A percentile compares a stretch with the other conserved stretches of the same genome.
Evolutionary conservation across 1,139 yeast species (phyloP).

Genomic region (Ogataea hybrid): DNA sequence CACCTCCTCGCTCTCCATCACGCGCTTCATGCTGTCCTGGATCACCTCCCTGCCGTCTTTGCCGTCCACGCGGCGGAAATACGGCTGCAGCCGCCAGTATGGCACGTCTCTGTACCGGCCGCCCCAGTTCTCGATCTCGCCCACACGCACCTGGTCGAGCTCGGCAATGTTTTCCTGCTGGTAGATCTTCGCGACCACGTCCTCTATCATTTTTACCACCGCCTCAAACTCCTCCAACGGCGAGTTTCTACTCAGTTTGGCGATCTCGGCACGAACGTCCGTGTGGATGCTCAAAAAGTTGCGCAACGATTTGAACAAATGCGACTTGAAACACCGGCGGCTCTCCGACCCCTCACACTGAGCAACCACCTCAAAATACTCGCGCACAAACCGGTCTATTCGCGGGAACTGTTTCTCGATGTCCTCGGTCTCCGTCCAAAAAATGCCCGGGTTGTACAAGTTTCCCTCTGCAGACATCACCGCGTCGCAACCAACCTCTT

Average conservation of each 20-base stretch:
- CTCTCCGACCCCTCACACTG: conserved; percentile 70
- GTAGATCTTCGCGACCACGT: conserved; percentile 56
- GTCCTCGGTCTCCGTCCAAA: conserved; percentile 54
- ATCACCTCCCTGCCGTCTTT: conserved; percentile 46
- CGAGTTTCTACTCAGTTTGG: conserved; percentile 46
- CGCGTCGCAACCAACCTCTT: conserved; percentile 72
- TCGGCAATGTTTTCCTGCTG: conserved; percentile 42
- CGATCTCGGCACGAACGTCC: conserved; percentile 74
- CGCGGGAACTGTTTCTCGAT: conserved; percentile 75
- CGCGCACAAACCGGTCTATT: conserved; percentile 78
- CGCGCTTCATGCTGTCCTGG: conserved; percentile 31
- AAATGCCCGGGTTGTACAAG: conserved; percentile 89
- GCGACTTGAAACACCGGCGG: conserved; percentile 83
- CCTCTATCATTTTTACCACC: conserved; percentile 68
- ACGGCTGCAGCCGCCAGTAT: conserved; percentile 96
- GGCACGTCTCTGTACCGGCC: conserved; percentile 83
- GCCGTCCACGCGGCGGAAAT: conserved; percentile 84
- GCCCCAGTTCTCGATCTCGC: conserved; percentile 68
- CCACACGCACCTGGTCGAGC: conserved; percentile 52
- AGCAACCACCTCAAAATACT: conserved; percentile 83
- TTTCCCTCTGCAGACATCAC: conserved; percentile 99
- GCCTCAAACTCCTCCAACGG: conserved; percentile 62
- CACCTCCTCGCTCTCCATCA: conserved; percentile 11
- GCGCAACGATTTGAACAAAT: conserved; percentile 81
- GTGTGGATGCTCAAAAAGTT: conserved; percentile 73